phyloP scores from a whole-genome alignment of 495 filamentous ascomycete genomes.

The Rhypophila decipiens region DNA sequence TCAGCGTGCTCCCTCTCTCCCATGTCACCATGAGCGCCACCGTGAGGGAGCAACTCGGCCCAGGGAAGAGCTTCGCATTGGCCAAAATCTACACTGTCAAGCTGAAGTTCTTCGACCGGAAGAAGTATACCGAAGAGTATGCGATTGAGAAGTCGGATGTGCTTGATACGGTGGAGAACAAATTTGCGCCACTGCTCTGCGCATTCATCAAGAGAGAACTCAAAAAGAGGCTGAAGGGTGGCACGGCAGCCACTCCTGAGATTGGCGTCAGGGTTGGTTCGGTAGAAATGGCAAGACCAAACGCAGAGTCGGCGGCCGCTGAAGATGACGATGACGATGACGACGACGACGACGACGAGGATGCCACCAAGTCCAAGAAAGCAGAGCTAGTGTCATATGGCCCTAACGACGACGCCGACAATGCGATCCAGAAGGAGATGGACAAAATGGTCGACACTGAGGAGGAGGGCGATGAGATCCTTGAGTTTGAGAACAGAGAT shows the following conservation, averaged over 20 bases:
- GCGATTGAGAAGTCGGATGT: slow-evolving; percentile 75
- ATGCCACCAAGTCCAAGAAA: slow-evolving; percentile 75
- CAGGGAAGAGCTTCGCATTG: slow-evolving; percentile 54
- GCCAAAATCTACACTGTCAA: slow-evolving; percentile 81
- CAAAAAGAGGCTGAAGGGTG: slow-evolving; percentile 64
- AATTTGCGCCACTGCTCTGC: slow-evolving; percentile 67
- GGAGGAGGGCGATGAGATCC: slow-evolving; percentile 42
- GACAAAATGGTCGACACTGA: slow-evolving; percentile 48
- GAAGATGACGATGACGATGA: slow-evolving; percentile 65
- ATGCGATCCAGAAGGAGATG: slow-evolving; percentile 56
- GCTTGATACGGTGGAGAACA: slow-evolving; percentile 65
- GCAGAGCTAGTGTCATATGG: slow-evolving; percentile 81
- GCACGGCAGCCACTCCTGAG: slow-evolving; percentile 65
- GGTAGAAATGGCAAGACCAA: slow-evolving; percentile 51
- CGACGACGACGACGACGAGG: slow-evolving; percentile 73
- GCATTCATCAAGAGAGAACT: slow-evolving; percentile 65
- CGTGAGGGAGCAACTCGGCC: slow-evolving; percentile 68
- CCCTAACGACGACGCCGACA: slow-evolving; percentile 85
- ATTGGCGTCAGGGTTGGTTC: slow-evolving; percentile 72
- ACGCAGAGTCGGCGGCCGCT: slow-evolving; percentile 37
- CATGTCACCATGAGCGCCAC: slow-evolving; percentile 80
- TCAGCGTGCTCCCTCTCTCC: slow-evolving; percentile 79
- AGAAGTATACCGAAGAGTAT: slow-evolving; percentile 80
- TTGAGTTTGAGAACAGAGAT: slow-evolving; percentile 54
- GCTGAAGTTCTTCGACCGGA: slow-evolving; percentile 73